Evolutionary conservation across 768 basidiomycete species (phyloP), one percentile per base, ranked within the genome.

Genomic region (Jaapia argillacea): DNA sequence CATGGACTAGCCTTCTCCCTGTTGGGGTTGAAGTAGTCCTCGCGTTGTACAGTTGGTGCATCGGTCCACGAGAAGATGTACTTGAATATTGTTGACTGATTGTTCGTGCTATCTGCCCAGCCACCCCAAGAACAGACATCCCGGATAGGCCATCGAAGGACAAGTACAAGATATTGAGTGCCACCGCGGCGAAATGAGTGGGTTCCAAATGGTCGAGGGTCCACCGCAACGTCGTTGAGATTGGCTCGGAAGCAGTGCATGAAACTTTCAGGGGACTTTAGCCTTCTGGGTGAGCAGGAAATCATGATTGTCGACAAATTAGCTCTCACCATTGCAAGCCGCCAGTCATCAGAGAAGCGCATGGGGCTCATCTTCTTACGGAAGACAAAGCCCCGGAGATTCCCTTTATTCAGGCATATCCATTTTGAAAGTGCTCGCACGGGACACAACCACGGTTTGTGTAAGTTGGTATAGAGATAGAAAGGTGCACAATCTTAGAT

Each of bases 41-140:
- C 60, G 1, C 61, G 57, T 12, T 59, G 28, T 10, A 33, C 51
- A 1, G 44, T 51, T 0, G 63, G 60, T n/a, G 63, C 54, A 48
- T 71, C 64, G 39, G 64, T 68, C 59, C 59, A 64, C 4, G 64
- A 65, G 16, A 68, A 61, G 6, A 69, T 49, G 46, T 70, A 68
- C 44, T 65, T 64, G 35, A 71, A 63, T 36, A 71, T 67, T 0
- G 65, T 70, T 44, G 64, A 36, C 40, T 58, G 57, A 4, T 61
- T 60, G 42, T 70, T 61, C 3, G 53, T 60, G 41, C 60, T 64
- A 33, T 53, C 45, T 1, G 53, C 47, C 69, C 70, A 71, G 3
- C 69, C 71, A 28, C 65, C 70, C 68, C 70, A 71, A n/a, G 65
- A 62, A 43, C 69, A 72, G 20, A 72, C 65, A 3, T 48, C 46